A percentile compares a stretch with the other conserved stretches of the same genome.
These are phyloP conservation scores for Groenewaldozyma sp. DNA, from an alignment of 1,139 yeast genomes.

Conservation along the genomic window DNA sequence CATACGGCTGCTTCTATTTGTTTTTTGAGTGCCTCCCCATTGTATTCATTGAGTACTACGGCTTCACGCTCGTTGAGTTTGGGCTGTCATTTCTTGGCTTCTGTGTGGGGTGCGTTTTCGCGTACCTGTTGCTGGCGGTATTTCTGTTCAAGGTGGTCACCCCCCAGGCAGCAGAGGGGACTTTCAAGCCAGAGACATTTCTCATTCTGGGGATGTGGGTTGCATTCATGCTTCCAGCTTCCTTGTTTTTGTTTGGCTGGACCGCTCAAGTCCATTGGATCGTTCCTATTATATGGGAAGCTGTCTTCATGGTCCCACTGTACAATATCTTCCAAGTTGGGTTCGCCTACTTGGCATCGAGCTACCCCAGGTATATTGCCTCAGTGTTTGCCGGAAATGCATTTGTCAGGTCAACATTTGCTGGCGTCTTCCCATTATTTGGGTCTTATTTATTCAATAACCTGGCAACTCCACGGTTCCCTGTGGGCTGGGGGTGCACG, in stretches of 20 bases:
- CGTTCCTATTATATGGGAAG: slow-evolving; percentile 58
- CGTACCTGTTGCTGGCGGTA: slow-evolving; percentile 12
- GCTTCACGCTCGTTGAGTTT: slow-evolving; percentile 39
- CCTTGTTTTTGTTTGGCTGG: slow-evolving; percentile 46
- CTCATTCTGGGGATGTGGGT: slow-evolving; percentile 35
- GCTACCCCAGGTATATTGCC: slow-evolving; percentile 64
- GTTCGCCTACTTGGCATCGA: slow-evolving; percentile 59
- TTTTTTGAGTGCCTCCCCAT: slow-evolving; percentile 57
- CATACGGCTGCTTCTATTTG: slow-evolving; percentile 45
- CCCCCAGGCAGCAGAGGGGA: slow-evolving; percentile 17
- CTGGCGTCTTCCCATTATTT: slow-evolving; percentile 55
- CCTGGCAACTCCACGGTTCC: slow-evolving; percentile 37
- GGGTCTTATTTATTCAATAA: slow-evolving; percentile 44
- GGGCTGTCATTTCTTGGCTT: slow-evolving; percentile 41
- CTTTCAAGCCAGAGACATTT: slow-evolving; percentile 35
- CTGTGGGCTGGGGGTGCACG: slow-evolving; percentile 52
- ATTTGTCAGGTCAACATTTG: slow-evolving; percentile 43
- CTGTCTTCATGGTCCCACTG: slow-evolving; percentile 65
- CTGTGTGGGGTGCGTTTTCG: slow-evolving; percentile 35
- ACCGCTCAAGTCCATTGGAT: slow-evolving; percentile 69
- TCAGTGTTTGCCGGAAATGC: slow-evolving; percentile 53
- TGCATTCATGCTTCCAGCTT: slow-evolving; percentile 45
- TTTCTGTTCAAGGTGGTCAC: slow-evolving; percentile 10
- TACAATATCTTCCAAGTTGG: slow-evolving; percentile 66
- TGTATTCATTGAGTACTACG: slow-evolving; percentile 37